Percentiles rank a stretch among this genome's conserved stretches.
Evolutionary conservation across 495 filamentous ascomycete species (phyloP).

Genomic region (Lepraria neglecta): DNA sequence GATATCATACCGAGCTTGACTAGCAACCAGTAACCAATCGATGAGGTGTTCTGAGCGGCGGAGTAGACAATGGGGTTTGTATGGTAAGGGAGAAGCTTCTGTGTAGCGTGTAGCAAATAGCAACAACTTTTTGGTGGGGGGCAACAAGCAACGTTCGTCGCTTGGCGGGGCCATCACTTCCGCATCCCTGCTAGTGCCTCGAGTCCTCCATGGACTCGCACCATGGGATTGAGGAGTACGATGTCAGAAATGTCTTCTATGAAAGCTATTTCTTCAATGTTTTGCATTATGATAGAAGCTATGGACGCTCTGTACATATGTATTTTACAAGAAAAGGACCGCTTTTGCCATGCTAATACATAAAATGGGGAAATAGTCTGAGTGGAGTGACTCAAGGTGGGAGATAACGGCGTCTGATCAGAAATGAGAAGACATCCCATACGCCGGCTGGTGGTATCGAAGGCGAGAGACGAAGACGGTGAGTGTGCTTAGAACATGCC

Average conservation of each 20-base stretch:
- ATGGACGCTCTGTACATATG: conserved; percentile 21
- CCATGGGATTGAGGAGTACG: not conserved
- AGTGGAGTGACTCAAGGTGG: conserved; percentile 26
- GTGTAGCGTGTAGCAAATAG: not conserved
- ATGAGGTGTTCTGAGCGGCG: not conserved
- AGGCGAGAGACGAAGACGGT: conserved; percentile 20
- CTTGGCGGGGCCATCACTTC: conserved; percentile 10
- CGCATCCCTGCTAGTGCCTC: not conserved
- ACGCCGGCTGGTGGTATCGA: conserved; percentile 15
- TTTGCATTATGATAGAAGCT: conserved; percentile 16
- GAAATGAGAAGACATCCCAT: conserved; percentile 14
- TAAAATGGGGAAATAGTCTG: conserved; percentile 18
- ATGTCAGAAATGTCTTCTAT: too few species aligned
- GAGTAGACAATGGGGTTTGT: too few species aligned
- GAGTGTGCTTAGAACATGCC: conserved; percentile 36
- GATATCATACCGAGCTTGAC: not conserved
- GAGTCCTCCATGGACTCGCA: not conserved
- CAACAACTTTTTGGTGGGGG: conserved; percentile 1
- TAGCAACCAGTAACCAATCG: not conserved
- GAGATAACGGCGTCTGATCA: conserved; percentile 8
- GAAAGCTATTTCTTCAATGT: not conserved
- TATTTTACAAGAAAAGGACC: conserved; percentile 23
- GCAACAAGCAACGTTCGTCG: not conserved
- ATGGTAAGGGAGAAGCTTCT: conserved; percentile 1
- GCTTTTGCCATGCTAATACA: conserved; percentile 25